A percentile compares a stretch with the other conserved stretches of the same genome.
phyloP scores from a whole-genome alignment of 2,329 filamentous ascomycete genomes.

The Apiospora pterosperma region DNA sequence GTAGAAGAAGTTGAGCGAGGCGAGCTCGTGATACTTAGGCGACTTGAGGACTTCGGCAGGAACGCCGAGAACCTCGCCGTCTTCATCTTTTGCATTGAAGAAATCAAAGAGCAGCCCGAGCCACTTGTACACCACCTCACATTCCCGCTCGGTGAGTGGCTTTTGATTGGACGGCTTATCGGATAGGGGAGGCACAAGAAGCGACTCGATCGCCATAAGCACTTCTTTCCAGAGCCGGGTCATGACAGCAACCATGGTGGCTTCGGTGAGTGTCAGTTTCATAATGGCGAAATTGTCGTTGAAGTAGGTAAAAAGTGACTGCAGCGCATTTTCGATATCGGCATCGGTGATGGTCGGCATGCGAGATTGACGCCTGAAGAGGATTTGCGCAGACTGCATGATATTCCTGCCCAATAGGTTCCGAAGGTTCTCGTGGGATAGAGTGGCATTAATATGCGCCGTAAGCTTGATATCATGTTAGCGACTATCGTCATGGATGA shows the following conservation, averaged over 20 bases:
- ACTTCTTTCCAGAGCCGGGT: constrained; percentile 97
- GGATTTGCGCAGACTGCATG: constrained; percentile 23
- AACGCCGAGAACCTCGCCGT: constrained; percentile 80
- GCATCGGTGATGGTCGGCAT: constrained; percentile 59
- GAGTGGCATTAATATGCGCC: constrained; percentile 83
- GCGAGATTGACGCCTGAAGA: constrained; percentile 49
- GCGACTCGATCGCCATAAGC: constrained; percentile 80
- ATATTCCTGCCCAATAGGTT: constrained; percentile 69
- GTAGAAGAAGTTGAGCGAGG: constrained; percentile 98
- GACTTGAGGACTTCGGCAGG: constrained; percentile 90
- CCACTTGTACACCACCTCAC: constrained; percentile 96
- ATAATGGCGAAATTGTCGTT: constrained; percentile 99
- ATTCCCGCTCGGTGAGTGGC: constrained; percentile 78
- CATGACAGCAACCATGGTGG: constrained; percentile 99
- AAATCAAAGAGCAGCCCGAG: constrained; percentile 86
- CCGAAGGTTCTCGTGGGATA: constrained; percentile 79
- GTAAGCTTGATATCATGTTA: constrained; percentile 59
- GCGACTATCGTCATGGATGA: constrained; percentile 11
- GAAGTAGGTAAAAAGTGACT: constrained; percentile 88
- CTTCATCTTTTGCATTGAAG: constrained; percentile 89
- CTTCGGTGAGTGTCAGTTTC: constrained; percentile 91
- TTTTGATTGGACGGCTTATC: constrained; percentile 89
- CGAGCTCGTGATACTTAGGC: constrained; percentile 96
- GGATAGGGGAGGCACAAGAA: constrained; percentile 89
- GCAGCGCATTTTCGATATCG: constrained; percentile 77